phyloP scores from a whole-genome alignment of 805 yeast species.

The Candida sphagnicola region DNA sequence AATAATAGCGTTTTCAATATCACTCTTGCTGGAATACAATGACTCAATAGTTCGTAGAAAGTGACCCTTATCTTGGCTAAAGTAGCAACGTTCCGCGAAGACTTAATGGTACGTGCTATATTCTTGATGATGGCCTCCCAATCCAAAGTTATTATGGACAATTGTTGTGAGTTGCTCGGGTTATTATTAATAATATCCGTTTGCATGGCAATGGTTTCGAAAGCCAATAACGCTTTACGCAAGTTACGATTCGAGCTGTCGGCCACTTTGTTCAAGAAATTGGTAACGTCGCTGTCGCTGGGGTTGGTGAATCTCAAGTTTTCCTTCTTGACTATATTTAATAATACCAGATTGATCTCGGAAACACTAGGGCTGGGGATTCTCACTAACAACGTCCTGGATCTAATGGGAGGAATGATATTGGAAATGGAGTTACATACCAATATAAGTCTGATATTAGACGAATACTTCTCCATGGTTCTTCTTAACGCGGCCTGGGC shows the following conservation, averaged over 20 bases:
- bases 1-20: conserved; percentile 59
- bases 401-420: conserved; percentile 89
- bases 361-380: conserved; percentile 71
- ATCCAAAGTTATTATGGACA: conserved; percentile 65
- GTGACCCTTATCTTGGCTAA: conserved; percentile 60
- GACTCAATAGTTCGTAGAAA: conserved; percentile 81
- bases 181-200: conserved; percentile 46
- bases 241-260: conserved; percentile 62
- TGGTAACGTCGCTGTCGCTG: conserved; percentile 28
- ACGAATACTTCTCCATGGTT: conserved; percentile 93
- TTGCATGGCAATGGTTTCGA: conserved; percentile 79
- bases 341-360: conserved; percentile 58
- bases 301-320: conserved; percentile 36
- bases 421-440: conserved; percentile 87
- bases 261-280: conserved; percentile 51
- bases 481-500: conserved; percentile 95
- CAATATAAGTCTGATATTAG: conserved; percentile 78
- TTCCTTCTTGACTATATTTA: conserved; percentile 57
- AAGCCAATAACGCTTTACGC: conserved; percentile 69
- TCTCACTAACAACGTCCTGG: conserved; percentile 86
- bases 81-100: conserved; percentile 61
- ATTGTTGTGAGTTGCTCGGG: conserved; percentile 25
- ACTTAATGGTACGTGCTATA: conserved; percentile 56
- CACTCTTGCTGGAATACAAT: conserved; percentile 87
- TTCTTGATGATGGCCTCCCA: conserved; percentile 81